Evolutionary conservation across 768 basidiomycete species (phyloP).

Genomic region (Rubroboletus satanas): DNA sequence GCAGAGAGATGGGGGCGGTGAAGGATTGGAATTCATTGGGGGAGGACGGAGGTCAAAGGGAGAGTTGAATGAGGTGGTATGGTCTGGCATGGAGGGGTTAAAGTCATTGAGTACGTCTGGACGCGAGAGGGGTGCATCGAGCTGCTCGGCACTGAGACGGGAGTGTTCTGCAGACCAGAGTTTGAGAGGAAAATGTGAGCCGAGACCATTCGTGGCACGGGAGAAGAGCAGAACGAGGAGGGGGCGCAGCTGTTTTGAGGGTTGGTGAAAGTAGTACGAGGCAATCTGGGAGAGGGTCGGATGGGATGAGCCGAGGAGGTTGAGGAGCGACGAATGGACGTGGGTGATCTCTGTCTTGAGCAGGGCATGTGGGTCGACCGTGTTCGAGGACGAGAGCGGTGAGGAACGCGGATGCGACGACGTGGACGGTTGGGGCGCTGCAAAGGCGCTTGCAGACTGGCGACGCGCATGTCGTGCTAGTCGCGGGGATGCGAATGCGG

Average conservation of each 20-base stretch:
- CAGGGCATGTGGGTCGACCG: slow-evolving; percentile 61
- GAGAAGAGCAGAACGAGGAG: slow-evolving; percentile 85
- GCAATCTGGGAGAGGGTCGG: slow-evolving; percentile 85
- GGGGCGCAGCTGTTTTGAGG: slow-evolving; percentile 88
- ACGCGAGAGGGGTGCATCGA: slow-evolving; percentile 76
- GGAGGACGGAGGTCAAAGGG: slow-evolving; percentile 49
- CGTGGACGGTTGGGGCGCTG: slow-evolving; percentile 20
- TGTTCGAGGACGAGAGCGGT: slow-evolving; percentile 16
- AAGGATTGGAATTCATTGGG: slow-evolving; percentile 23
- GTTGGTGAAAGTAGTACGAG: slow-evolving; percentile 86
- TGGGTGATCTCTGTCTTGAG: slow-evolving; percentile 69
- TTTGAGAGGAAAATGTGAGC: slow-evolving; percentile 57
- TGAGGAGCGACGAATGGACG: slow-evolving; percentile 68
- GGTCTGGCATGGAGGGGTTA: slow-evolving; percentile 83
- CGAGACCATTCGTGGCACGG: slow-evolving; percentile 90
- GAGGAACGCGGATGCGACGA: slow-evolving; percentile 13
- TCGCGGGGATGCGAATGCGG: not conserved
- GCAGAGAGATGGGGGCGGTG: slow-evolving; percentile 23
- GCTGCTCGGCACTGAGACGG: slow-evolving; percentile 51
- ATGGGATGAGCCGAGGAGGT: slow-evolving; percentile 83
- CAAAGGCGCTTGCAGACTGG: slow-evolving; percentile 41
- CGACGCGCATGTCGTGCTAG: slow-evolving; percentile 29
- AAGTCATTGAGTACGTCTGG: slow-evolving; percentile 86
- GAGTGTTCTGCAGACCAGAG: slow-evolving; percentile 59
- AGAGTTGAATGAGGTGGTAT: slow-evolving; percentile 62